Base-by-base conservation (phyloP, 2,329 filamentous ascomycete genomes). In the Aphanocladium album region DNA sequence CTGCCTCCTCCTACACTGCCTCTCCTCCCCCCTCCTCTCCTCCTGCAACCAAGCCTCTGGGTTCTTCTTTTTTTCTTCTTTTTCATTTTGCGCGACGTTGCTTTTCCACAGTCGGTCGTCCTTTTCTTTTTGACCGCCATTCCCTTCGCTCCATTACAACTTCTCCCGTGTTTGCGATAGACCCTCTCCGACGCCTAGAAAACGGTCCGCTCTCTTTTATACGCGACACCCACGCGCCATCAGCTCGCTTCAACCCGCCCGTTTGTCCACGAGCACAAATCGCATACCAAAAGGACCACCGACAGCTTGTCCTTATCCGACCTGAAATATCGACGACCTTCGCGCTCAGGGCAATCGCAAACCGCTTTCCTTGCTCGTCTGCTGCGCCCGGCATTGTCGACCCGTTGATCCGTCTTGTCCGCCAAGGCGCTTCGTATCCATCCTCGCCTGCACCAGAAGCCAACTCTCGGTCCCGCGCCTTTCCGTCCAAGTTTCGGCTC, bases 31-130 rank as follows among this genome's bases (percentile, higher is more conserved):
- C 45, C 45, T 37, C 45, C 43, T 57, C 17, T 39, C 43, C 17
- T 57, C 43, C 54, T 57, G 43, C 54, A 57, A 41, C 45, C 21
- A 47, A 57, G 54, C 54, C 43, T 57, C 39, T 23, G 53, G 19
- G n/a, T n/a, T n/a, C 21, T 49, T 62, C 51, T 53, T 62, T 16
- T 47, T 37, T 27, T 46, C 53, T 16, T 49, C 54, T 14, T 50
- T 27, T 50, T 39, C 21, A n/a, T 53, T 25, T 21, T 57, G 54
- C 46, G 46, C 54, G 54, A 39, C 43, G 33, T 57, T 57, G 39
- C 39, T 57, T 21, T 27, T 57, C 35, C 12, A 25, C 19, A 37
- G 21, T 21, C 54, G 27, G 25, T 16, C 17, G n/a, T 49, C 33
- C 54, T 37, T 39, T 14, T 16, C 23, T 37, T 16, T 27, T n/a